Base-by-base conservation (phyloP, 495 filamentous ascomycete species). In the Aspergillus baeticus region DNA sequence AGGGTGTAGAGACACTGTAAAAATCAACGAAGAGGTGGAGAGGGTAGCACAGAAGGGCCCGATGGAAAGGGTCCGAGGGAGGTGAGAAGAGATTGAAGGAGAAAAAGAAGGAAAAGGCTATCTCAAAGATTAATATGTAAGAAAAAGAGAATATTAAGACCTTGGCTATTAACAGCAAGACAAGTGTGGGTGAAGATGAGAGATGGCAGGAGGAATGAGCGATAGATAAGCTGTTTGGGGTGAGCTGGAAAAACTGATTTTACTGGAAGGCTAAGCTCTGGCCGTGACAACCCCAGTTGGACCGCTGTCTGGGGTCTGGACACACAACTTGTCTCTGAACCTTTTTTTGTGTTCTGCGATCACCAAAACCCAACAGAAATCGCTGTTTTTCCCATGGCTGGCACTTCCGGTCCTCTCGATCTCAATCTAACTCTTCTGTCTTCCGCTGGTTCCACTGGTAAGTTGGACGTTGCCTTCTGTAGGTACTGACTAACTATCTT, bases 231-330 rank as follows among this genome's bases (percentile, higher is more conserved):
- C 63, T 56, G 57, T 44, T 42, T 31, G 34, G 45, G 42, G 46
- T 39, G 38, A 59, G 56, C 61, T 60, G 57, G 59, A 60, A 62
- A 60, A 60, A 58, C 55, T n/a, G 62, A 61, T 61, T 55, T 53
- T 62, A 55, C 41, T 43, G 41, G 41, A 43, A 43, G 31, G 18
- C 46, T 49, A 26, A 45, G 53, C 45, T 48, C 21, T 42, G 34
- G 21, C 36, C 33, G 44, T 26, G 41, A 31, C 34, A 29, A 45
- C n/a, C n/a, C n/a, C n/a, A n/a, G n/a, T n/a, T n/a, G n/a, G n/a
- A n/a, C n/a, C n/a, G n/a, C n/a, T n/a, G n/a, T n/a, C n/a, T n/a
- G n/a, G n/a, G n/a, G n/a, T n/a, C n/a, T n/a, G n/a, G n/a, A n/a
- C n/a, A n/a, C n/a, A n/a, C n/a, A n/a, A n/a, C n/a, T n/a, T n/a